Conservation (phyloP, 176 grass and related monocot genomes). For the Zoysia pacifica region DNA sequence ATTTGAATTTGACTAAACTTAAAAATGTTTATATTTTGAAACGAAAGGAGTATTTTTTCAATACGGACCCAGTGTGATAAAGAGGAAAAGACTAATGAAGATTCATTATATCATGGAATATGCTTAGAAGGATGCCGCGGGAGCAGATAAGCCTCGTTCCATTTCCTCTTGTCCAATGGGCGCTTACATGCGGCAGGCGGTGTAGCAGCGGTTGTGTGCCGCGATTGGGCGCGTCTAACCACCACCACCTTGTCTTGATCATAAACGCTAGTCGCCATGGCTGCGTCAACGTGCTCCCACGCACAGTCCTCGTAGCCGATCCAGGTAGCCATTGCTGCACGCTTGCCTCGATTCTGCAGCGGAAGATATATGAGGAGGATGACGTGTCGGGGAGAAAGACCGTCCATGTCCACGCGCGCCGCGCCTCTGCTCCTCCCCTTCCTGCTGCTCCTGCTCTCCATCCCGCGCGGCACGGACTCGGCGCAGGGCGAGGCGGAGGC, state of each 20-base stretch:
- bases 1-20: too few species aligned
- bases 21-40: too few species aligned
- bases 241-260: not conserved
- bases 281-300: not conserved
- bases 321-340: not conserved
- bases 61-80: too few species aligned
- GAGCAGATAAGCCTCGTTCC: too few species aligned
- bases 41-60: too few species aligned
- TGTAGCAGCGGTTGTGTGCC: not conserved
- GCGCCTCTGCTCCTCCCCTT: not conserved
- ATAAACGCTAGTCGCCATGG: not conserved
- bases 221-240: not conserved
- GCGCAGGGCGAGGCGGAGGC: conserved; percentile 51
- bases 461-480: not conserved
- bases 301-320: not conserved
- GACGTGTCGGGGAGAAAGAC: not conserved
- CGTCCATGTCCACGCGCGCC: not conserved
- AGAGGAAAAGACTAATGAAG: too few species aligned
- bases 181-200: not conserved
- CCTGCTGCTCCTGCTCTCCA: conserved; percentile 12
- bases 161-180: too few species aligned
- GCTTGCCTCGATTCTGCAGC: not conserved
- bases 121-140: too few species aligned
- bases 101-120: too few species aligned
- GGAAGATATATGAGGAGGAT: not conserved